phyloP scores from a whole-genome alignment of 2,329 filamentous ascomycete species.

The Neopestalotiopsis clavispora region DNA sequence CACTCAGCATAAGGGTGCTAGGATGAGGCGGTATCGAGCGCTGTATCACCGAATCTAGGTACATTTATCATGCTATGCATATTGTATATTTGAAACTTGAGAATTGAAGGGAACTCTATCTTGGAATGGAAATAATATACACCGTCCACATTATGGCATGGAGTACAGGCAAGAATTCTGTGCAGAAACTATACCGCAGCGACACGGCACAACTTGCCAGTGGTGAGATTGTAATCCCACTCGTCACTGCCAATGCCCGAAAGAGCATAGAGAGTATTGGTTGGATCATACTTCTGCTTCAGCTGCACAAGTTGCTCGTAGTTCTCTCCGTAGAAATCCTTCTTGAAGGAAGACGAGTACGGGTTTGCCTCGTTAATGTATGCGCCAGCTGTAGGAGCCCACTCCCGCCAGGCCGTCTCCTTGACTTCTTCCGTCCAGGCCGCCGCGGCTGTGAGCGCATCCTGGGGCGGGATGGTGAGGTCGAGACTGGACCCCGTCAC shows the following conservation, averaged over 20 bases:
- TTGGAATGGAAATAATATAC: too few relatives aligned
- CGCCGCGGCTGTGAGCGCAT: not conserved
- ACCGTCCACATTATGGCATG: too few relatives aligned
- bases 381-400: not conserved
- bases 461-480: not conserved
- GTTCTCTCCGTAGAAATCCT: constrained; percentile 2
- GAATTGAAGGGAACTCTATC: too few relatives aligned
- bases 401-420: not conserved
- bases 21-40: too few relatives aligned
- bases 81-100: too few relatives aligned
- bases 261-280: not conserved
- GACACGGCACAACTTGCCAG: not conserved
- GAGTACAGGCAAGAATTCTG: too few relatives aligned
- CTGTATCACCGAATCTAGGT: too few relatives aligned
- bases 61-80: too few relatives aligned
- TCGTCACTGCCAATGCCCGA: not conserved
- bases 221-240: constrained; percentile 4
- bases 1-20: too few relatives aligned
- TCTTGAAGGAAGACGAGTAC: not conserved
- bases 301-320: not conserved
- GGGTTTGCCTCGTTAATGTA: constrained; percentile 4
- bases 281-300: constrained; percentile 5
- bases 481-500: not conserved
- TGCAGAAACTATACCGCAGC: not conserved
- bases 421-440: constrained; percentile 1